Evolutionary conservation across 805 yeast genomes (phyloP).

Genomic region (Danielia oregonensis): DNA sequence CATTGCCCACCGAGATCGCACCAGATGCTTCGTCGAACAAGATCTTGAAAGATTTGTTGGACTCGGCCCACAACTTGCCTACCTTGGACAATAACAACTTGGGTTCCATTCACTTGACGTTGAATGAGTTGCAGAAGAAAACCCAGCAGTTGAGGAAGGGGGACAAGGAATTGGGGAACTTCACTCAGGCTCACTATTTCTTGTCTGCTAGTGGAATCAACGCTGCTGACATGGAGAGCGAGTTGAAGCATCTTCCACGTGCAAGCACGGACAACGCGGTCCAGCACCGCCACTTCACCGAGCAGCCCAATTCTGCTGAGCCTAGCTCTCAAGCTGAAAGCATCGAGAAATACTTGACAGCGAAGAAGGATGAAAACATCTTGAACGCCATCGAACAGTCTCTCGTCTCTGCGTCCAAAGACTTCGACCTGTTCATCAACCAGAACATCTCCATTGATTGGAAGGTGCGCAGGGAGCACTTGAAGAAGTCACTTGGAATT

Average conservation of each 20-base stretch:
- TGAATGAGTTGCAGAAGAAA: slow-evolving; percentile 71
- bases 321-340: not conserved
- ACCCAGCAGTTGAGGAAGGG: slow-evolving; percentile 54
- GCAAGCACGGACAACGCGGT: slow-evolving; percentile 3
- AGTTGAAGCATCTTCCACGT: slow-evolving; percentile 36
- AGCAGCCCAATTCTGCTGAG: not conserved
- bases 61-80: slow-evolving; percentile 75
- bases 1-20: slow-evolving; percentile 10
- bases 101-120: slow-evolving; percentile 77
- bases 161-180: slow-evolving; percentile 31
- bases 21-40: slow-evolving; percentile 12
- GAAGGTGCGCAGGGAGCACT: slow-evolving; percentile 71
- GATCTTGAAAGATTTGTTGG: slow-evolving; percentile 66
- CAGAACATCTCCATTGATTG: slow-evolving; percentile 78
- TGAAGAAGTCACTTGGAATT: slow-evolving; percentile 68
- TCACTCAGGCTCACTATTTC: slow-evolving; percentile 79
- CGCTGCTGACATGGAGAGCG: slow-evolving; percentile 74
- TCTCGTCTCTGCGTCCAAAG: slow-evolving; percentile 67
- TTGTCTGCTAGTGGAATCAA: slow-evolving; percentile 86
- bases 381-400: slow-evolving; percentile 80
- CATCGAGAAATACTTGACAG: slow-evolving; percentile 59
- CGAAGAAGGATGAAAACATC: slow-evolving; percentile 79
- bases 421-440: slow-evolving; percentile 75
- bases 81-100: slow-evolving; percentile 53
- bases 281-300: not conserved